Evolutionary conservation across 345 rosid genomes (phyloP).

Genomic region (Microthlaspi erraticum): DNA sequence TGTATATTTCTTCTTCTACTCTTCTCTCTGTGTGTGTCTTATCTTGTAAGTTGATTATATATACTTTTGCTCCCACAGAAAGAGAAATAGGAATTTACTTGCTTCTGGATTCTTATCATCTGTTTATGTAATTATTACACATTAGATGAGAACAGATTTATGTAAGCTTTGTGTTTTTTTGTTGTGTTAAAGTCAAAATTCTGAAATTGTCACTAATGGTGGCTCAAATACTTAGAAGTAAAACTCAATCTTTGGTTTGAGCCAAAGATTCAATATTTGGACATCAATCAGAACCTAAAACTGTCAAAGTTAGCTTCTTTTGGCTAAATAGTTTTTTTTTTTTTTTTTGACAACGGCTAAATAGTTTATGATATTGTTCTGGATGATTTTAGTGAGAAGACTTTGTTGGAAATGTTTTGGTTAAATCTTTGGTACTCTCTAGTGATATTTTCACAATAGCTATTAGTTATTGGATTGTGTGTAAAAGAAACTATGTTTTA

Average conservation of each 20-base stretch:
- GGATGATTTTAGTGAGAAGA: not conserved
- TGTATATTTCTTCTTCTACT: conserved; percentile 30
- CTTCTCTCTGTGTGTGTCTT: not conserved
- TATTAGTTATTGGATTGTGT: no score
- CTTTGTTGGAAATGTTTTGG: not conserved
- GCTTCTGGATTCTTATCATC: conserved; percentile 25
- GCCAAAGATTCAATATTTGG: not conserved
- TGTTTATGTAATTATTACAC: not conserved
- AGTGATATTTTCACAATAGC: no score
- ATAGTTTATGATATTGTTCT: not conserved
- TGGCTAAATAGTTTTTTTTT: no score
- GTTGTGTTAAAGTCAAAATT: not conserved
- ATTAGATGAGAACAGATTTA: conserved; percentile 8
- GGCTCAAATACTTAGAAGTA: not conserved
- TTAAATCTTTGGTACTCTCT: not conserved
- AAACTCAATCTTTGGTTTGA: not conserved
- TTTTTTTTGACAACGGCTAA: no score
- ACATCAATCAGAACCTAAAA: no score
- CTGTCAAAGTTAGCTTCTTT: not conserved
- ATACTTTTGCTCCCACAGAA: conserved; percentile 27
- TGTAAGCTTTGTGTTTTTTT: not conserved
- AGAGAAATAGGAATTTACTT: conserved; percentile 32
- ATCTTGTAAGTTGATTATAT: conserved; percentile 36
- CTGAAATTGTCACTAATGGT: conserved; percentile 7
- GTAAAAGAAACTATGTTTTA: no score